Evolutionary conservation across 1,284 basidiomycete species (phyloP), one percentile per base, ranked within the genome.

Genomic region (Pseudozyma flocculosa): DNA sequence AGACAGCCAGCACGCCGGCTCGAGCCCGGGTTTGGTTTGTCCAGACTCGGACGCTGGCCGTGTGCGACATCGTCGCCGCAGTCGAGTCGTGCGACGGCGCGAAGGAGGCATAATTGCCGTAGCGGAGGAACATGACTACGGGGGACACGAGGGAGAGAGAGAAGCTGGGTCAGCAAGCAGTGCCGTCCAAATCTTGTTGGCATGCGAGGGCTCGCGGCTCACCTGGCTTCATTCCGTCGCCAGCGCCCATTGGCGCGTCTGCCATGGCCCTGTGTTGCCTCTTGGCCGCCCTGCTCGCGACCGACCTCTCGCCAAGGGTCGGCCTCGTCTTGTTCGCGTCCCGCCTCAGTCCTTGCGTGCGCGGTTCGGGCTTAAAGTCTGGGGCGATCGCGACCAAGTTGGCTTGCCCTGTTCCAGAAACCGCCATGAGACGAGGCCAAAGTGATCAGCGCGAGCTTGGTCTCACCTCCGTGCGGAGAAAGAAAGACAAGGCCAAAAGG

Each of bases 71-170:
- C 17, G 68, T 57, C 1, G 55, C 46, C 23, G 54, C 46, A 1
- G 61, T 48, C 15, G 72, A 70, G 44, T 75, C 73, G 50, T 69
- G 68, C 18, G 68, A 55, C 3, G 73, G 73, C 11, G 65, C 70
- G 14, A 72, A 75, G 5, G 70, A 69, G 18, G 66, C 53, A 24
- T 65, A 69, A 18, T 68, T 57, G 23, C 69, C 70, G 43, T 75
- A 75, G 22, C 60, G 63, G 29, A 74, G 61, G 56, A 68, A 70
- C 1, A 59, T 52, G 17, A 66, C 55, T 2, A 4, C 15, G 4
- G 32, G 32, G 15, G 7, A 17, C 8, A 34, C 4, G 15, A 29
- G 26, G 26, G 11, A 29, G 26, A 29, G 26, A 29, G 11, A 29
- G 11, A 11, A 29, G 5, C 26, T 29, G 7, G 5, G 11, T 29